phyloP scores from a whole-genome alignment of 176 grass and related monocot species.

The Oropetium thomaeum region DNA sequence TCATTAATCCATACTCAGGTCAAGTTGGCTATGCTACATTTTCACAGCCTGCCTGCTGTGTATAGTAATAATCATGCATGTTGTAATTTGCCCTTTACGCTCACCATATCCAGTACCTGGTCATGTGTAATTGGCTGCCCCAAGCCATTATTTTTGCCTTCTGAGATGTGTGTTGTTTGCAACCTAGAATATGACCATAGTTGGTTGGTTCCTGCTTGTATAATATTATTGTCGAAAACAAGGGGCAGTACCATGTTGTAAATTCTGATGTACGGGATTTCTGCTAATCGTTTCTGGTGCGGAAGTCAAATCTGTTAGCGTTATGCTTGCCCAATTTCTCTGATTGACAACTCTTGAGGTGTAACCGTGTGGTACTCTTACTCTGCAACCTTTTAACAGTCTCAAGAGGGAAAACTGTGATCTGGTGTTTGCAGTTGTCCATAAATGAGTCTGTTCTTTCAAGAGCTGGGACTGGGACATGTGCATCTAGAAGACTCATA shows the following conservation, averaged over 20 bases:
- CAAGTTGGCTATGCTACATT: constrained; percentile 25
- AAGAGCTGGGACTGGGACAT: too few relatives aligned
- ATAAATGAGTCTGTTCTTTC: not conserved
- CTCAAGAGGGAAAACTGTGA: not conserved
- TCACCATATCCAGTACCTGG: not conserved
- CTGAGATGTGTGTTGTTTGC: not conserved
- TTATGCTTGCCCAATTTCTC: too few relatives aligned
- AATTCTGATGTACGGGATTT: not conserved
- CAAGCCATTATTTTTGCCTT: not conserved
- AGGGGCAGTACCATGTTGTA: not conserved
- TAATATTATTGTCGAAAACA: not conserved
- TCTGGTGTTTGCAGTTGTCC: not conserved
- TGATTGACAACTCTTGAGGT: too few relatives aligned
- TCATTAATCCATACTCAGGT: constrained; percentile 54
- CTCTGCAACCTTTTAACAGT: not conserved
- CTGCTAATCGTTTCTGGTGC: not conserved
- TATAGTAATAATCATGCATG: constrained; percentile 47
- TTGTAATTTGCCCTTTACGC: constrained; percentile 31
- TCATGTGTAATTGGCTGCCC: constrained; percentile 6
- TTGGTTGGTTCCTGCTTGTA: constrained; percentile 1
- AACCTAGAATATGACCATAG: not conserved
- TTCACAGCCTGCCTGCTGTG: constrained; percentile 32
- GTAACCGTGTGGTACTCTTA: constrained; percentile 22
- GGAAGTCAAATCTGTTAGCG: not conserved
- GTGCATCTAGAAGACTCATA: too few relatives aligned